Evolutionary conservation across 441 rosid genomes (phyloP).

Genomic region (Aleurites moluccanus): DNA sequence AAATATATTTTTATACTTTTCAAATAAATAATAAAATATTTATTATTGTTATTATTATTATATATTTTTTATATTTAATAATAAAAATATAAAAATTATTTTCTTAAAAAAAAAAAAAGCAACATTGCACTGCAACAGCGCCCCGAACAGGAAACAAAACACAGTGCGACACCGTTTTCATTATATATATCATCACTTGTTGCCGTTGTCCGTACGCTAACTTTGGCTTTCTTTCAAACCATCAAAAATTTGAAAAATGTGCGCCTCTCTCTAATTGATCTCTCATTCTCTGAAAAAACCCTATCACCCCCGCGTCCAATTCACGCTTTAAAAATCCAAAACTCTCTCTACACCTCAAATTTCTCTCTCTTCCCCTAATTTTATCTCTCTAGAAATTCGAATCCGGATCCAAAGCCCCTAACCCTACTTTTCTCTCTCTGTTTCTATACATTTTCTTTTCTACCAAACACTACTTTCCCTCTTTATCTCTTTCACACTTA

Average conservation of each 20-base stretch:
- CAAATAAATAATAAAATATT: too few relatives aligned
- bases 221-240: background rate
- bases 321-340: constrained; percentile 19
- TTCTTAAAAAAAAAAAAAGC: too few relatives aligned
- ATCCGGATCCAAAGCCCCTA: constrained; percentile 28
- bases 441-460: background rate
- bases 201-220: background rate
- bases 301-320: constrained; percentile 26
- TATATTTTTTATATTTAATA: too few relatives aligned
- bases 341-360: background rate
- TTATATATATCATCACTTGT: background rate
- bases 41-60: too few relatives aligned
- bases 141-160: too few relatives aligned
- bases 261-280: constrained; percentile 8
- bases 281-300: constrained; percentile 11
- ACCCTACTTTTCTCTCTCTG: background rate
- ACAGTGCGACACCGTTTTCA: too few relatives aligned
- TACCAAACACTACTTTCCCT: constrained; percentile 3
- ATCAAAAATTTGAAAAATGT: constrained; percentile 7
- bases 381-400: constrained; percentile 32
- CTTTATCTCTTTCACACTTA: constrained; percentile 7
- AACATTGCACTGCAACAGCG: too few relatives aligned
- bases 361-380: background rate
- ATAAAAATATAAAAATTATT: too few relatives aligned
- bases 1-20: too few relatives aligned